Base-by-base conservation (phyloP, 208 protist species). In the Crithidia mellificae region DNA sequence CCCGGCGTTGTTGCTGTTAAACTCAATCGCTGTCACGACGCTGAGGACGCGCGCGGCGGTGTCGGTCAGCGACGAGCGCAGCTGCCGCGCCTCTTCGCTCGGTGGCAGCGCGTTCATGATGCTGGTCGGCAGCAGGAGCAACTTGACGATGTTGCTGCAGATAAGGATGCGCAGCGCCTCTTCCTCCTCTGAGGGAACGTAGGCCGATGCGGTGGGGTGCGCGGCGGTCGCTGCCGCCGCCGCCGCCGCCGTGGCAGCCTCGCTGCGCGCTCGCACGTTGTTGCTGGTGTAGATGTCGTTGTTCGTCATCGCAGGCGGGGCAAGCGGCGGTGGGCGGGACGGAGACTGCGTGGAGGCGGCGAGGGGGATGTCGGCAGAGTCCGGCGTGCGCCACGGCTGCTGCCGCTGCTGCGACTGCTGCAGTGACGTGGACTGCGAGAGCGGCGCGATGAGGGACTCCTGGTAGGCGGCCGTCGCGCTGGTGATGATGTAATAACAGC, bases 111-210 rank as follows among this genome's bases (percentile, higher is more conserved):
- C 63, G 51, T 75, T 85, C 58, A 92, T 80, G 30, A 92, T 76
- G 75, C 89, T 92, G 24, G 75, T 89, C 9, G 85, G 89, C 39
- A 89, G 73, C 38, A 95, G 67, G 27, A 95, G 81, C 36, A 95
- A 86, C 51, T 88, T 88, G 32, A 92, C 70, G 64, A 95, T 86
- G 73, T 95, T 92, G n/a, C 72, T 25, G 44, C 78, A 79, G 41
- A 92, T 80, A 34, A 68, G 55, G 39, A 92, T 62, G 19, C 86
- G 86, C 49, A 91, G 72, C 39, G 74, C 72, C 61, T 92, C 89
- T 69, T 95, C 89, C 34, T 88, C 83, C 2, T 53, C 64, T 0
- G 83, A 88, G 20, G 84, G 82, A 12, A 83, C 50, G 68, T 91
- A 90, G 22, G 44, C 34, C 30, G 61, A 8, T 2, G 27, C 46